These are phyloP conservation scores for Tripterygium wilfordii DNA, from an alignment of 177 flowering plant genomes.

Conservation along the genomic window DNA sequence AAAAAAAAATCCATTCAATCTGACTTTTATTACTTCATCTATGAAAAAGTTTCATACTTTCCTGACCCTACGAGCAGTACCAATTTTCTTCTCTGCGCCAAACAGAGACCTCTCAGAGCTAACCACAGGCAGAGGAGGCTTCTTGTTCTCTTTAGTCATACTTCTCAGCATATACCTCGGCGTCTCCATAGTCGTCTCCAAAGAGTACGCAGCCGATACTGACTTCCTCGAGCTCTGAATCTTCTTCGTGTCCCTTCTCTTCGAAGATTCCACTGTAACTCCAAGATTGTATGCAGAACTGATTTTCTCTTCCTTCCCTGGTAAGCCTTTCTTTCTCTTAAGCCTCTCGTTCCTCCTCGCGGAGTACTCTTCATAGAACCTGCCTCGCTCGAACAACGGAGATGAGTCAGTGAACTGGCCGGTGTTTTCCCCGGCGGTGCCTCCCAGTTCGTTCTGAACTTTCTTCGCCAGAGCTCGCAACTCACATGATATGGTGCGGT, in stretches of 20 bases:
- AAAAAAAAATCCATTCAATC: no score
- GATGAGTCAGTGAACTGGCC: conserved; percentile 4
- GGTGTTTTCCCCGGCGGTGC: neutral
- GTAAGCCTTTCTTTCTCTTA: conserved; percentile 44
- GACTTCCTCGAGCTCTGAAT: conserved; percentile 50
- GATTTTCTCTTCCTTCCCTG: conserved; percentile 20
- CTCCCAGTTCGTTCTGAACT: conserved; percentile 46
- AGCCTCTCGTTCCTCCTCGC: conserved; percentile 84
- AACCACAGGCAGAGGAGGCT: conserved; percentile 29
- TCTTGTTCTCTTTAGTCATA: conserved; percentile 36
- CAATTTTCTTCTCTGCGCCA: conserved; percentile 11
- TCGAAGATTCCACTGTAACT: conserved; percentile 50
- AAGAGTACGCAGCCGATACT: conserved; percentile 33
- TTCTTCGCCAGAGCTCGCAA: conserved; percentile 51
- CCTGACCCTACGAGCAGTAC: conserved; percentile 11
- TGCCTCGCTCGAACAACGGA: conserved; percentile 61
- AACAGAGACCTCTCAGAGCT: conserved; percentile 9
- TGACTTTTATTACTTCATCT: no score
- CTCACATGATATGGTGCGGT: conserved; percentile 55
- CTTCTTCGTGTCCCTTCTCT: conserved; percentile 49
- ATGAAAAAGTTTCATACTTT: conserved; percentile 13
- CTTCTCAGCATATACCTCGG: conserved; percentile 50
- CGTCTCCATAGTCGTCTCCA: conserved; percentile 27
- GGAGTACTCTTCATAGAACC: conserved; percentile 73
- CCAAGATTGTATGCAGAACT: conserved; percentile 36